Evolutionary conservation across 2,329 filamentous ascomycete species (phyloP).

Genomic region (Colletotrichum endophyticum): DNA sequence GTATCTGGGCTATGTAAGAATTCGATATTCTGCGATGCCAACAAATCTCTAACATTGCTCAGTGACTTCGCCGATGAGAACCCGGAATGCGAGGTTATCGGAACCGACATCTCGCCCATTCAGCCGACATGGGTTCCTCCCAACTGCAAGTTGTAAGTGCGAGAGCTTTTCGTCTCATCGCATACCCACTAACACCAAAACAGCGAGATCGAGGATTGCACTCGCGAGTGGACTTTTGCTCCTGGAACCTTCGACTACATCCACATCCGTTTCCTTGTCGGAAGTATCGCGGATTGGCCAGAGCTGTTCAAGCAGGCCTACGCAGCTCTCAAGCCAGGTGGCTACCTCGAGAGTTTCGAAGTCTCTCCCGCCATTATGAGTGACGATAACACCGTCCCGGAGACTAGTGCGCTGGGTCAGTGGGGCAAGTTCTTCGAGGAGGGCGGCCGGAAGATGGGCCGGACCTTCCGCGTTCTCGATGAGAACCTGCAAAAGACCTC

Average conservation of each 20-base stretch:
- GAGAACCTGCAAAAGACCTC: conserved; percentile 32
- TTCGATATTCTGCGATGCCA: no score
- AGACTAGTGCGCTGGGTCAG: conserved; percentile 32
- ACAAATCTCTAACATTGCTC: not conserved
- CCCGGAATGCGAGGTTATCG: conserved; percentile 50
- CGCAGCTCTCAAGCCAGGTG: conserved; percentile 55
- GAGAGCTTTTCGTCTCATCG: not conserved
- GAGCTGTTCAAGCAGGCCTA: conserved; percentile 52
- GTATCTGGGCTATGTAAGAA: conserved; percentile 18
- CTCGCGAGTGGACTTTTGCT: conserved; percentile 50
- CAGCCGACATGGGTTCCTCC: conserved; percentile 61
- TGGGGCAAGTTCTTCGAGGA: conserved; percentile 38
- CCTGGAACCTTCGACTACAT: conserved; percentile 60
- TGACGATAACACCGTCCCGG: conserved; percentile 33
- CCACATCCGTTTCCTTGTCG: conserved; percentile 59
- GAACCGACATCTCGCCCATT: conserved; percentile 63
- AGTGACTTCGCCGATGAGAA: conserved; percentile 54
- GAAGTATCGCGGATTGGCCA: conserved; percentile 58
- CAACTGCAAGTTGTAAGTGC: conserved; percentile 50
- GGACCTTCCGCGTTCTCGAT: conserved; percentile 33
- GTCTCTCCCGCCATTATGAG: conserved; percentile 28
- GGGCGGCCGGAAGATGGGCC: conserved; percentile 35
- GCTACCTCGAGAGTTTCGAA: conserved; percentile 43
- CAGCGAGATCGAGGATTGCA: conserved; percentile 65
- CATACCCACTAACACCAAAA: conserved; percentile 9